Conservation (phyloP, 306 rosid genomes). For the Pueraria montana region DNA sequence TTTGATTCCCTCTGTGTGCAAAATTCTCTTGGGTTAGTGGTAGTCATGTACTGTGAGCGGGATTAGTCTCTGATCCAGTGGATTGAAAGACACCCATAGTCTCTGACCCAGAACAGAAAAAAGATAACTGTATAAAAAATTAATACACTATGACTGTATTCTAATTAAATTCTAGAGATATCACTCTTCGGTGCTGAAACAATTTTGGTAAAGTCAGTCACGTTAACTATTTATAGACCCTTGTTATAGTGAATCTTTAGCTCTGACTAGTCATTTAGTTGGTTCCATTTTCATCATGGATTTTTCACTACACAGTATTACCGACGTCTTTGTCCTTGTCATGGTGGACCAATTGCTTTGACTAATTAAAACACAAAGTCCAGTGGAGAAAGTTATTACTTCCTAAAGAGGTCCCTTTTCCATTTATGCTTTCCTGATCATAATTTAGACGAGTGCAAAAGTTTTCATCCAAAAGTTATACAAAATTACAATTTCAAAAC, state of each 20-base stretch:
- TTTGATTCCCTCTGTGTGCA: too few species aligned
- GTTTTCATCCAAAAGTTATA: neutral
- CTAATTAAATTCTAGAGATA: neutral
- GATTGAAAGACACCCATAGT: too few species aligned
- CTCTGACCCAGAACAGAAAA: too few species aligned
- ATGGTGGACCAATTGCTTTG: constrained; percentile 53
- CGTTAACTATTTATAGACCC: constrained; percentile 38
- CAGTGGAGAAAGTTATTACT: constrained; percentile 31
- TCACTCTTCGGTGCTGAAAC: neutral
- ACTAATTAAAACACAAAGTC: constrained; percentile 28
- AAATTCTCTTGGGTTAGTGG: too few species aligned
- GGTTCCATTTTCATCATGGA: constrained; percentile 31
- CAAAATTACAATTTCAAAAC: neutral
- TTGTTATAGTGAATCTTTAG: neutral
- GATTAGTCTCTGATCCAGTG: too few species aligned
- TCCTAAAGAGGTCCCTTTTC: constrained; percentile 23
- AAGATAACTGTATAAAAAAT: too few species aligned
- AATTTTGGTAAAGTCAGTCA: too few species aligned
- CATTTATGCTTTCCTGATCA: neutral
- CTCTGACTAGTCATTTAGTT: neutral
- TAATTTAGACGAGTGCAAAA: constrained; percentile 13
- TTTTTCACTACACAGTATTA: neutral
- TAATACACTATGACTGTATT: neutral
- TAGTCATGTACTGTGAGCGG: too few species aligned
- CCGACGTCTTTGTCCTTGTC: constrained; percentile 5